These are phyloP conservation scores for Quercus wislizeni DNA, from an alignment of 306 rosid species.

Conservation along the genomic window DNA sequence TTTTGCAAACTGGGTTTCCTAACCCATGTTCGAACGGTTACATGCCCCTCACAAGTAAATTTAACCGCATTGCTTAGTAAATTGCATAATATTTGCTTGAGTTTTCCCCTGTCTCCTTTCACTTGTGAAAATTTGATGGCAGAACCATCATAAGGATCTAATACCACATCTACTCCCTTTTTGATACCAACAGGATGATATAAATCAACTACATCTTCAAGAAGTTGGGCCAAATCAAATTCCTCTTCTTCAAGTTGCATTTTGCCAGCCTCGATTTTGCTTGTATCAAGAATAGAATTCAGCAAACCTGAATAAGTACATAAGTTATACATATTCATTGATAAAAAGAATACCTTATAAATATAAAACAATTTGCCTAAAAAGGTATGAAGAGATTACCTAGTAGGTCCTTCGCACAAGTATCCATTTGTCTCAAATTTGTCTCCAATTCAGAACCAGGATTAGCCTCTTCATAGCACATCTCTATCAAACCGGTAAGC, in stretches of 20 bases:
- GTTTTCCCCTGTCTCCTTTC: conserved; percentile 76
- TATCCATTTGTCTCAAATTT: conserved; percentile 55
- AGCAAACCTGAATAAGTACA: conserved; percentile 41
- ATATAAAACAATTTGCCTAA: not conserved
- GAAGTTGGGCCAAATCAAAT: conserved; percentile 54
- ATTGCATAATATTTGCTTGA: conserved; percentile 68
- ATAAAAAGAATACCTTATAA: not conserved
- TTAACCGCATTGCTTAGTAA: conserved; percentile 82
- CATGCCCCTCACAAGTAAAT: conserved; percentile 66
- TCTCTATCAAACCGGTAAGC: conserved; percentile 57
- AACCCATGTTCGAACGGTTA: conserved; percentile 60
- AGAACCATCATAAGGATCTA: conserved; percentile 71
- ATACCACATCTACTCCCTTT: conserved; percentile 67
- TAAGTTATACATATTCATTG: no score
- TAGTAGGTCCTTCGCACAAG: conserved; percentile 57
- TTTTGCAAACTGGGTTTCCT: conserved; percentile 43
- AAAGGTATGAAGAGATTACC: conserved; percentile 33
- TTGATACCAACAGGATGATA: conserved; percentile 55
- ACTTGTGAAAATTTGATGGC: conserved; percentile 38
- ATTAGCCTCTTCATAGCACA: conserved; percentile 32
- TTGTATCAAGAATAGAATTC: conserved; percentile 78
- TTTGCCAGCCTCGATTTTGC: conserved; percentile 84
- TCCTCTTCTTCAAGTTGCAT: conserved; percentile 78
- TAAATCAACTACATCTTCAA: conserved; percentile 72
- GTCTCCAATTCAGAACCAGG: conserved; percentile 38